Conservation (phyloP, 352 stramenopile species). For the Globisporangium camurandrum region DNA sequence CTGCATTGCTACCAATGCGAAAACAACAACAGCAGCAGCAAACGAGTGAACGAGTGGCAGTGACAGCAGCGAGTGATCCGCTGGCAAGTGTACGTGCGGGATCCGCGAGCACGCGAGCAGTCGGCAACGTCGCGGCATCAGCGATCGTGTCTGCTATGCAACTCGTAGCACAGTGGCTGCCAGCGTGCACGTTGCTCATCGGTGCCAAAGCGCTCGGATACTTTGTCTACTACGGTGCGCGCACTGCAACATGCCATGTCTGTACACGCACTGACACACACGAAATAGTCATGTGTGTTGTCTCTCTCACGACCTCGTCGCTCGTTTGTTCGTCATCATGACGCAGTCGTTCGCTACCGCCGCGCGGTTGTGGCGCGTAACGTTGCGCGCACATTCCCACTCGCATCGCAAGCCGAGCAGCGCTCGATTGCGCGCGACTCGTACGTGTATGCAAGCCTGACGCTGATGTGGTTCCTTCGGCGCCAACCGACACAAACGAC, state of each 20-base stretch:
- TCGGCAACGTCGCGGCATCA: constrained; percentile 40
- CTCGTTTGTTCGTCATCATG: not conserved
- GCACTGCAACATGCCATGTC: no score
- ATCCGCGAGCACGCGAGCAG: constrained; percentile 40
- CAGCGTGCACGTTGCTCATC: constrained; percentile 20
- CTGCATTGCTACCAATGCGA: no score
- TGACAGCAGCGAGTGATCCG: no score
- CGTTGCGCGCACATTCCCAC: constrained; percentile 20
- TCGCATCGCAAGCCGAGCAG: constrained; percentile 11
- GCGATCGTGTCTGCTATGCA: constrained; percentile 15
- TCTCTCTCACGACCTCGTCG: not conserved
- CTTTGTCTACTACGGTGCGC: constrained; percentile 45
- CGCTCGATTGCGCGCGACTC: constrained; percentile 16
- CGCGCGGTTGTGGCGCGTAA: constrained; percentile 28
- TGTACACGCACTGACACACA: not conserved
- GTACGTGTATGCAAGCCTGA: constrained; percentile 25
- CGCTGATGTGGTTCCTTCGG: constrained; percentile 50
- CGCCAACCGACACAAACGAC: no score
- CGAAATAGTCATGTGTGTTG: constrained; percentile 5
- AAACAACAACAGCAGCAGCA: no score
- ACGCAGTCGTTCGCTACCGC: constrained; percentile 37
- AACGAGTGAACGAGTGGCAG: no score
- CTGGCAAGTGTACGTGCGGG: no score
- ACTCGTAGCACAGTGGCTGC: constrained; percentile 25
- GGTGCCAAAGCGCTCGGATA: constrained; percentile 24